Percentiles rank a stretch among this genome's conserved stretches.
Evolutionary conservation across 805 yeast species (phyloP).

Genomic region (Priceomyces carsonii): DNA sequence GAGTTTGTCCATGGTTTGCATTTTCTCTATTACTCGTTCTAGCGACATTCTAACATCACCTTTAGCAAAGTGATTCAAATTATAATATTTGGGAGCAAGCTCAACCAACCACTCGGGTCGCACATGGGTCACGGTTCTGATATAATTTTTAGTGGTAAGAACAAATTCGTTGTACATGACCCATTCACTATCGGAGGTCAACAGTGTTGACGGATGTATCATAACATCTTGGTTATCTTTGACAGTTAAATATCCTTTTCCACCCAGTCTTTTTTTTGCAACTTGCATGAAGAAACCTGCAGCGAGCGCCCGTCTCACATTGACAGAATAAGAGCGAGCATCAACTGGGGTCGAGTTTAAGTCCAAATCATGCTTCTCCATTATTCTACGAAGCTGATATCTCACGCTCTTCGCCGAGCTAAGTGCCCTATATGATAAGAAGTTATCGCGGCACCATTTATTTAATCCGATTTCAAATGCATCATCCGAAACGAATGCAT

Average conservation of each 20-base stretch:
- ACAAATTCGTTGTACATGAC: constrained; percentile 95
- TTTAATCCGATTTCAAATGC: constrained; percentile 64
- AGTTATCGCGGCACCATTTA: constrained; percentile 92
- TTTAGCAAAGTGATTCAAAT: constrained; percentile 59
- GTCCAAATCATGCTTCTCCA: constrained; percentile 79
- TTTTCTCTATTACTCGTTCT: constrained; percentile 55
- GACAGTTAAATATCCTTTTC: constrained; percentile 79
- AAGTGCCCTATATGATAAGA: constrained; percentile 78
- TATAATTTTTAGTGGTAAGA: constrained; percentile 87
- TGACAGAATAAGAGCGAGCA: constrained; percentile 63
- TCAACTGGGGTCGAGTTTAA: constrained; percentile 65
- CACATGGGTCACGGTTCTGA: constrained; percentile 88
- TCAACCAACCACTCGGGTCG: constrained; percentile 93
- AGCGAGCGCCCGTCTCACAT: constrained; percentile 81
- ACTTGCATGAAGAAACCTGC: constrained; percentile 99
- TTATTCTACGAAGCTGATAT: constrained; percentile 74
- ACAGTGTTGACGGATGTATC: constrained; percentile 89
- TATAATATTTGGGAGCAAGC: constrained; percentile 71
- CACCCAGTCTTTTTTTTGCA: constrained; percentile 85
- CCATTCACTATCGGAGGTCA: constrained; percentile 90
- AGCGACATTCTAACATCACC: constrained; percentile 74
- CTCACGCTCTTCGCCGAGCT: constrained; percentile 86
- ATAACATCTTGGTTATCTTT: constrained; percentile 96
- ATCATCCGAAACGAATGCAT: constrained; percentile 77
- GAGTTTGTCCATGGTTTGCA: constrained; percentile 42